A percentile compares a stretch with the other conserved stretches of the same genome.
Conservation (phyloP, 495 filamentous ascomycete species). For the Talaromyces trachyspermus region DNA sequence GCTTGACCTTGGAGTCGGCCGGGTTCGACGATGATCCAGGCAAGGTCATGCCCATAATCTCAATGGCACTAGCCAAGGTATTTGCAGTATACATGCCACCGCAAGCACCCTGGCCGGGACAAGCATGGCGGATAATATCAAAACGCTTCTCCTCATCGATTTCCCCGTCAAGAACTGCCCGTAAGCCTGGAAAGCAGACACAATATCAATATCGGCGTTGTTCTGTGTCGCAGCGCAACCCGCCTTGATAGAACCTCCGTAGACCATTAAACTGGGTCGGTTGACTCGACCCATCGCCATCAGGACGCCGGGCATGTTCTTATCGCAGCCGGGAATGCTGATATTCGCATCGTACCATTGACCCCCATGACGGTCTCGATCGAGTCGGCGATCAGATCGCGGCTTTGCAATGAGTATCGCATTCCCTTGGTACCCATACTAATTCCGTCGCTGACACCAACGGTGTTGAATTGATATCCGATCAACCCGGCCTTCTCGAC, state of each 20-base stretch:
- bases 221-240: slow-evolving; percentile 66
- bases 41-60: slow-evolving; percentile 91
- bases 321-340: slow-evolving; percentile 97
- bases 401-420: slow-evolving; percentile 88
- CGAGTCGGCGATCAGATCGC: slow-evolving; percentile 93
- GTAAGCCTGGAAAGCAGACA: slow-evolving; percentile 97
- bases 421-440: slow-evolving; percentile 63
- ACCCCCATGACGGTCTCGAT: slow-evolving; percentile 98
- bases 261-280: slow-evolving; percentile 91
- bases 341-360: slow-evolving; percentile 99
- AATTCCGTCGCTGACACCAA: slow-evolving; percentile 73
- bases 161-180: slow-evolving; percentile 89
- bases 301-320: slow-evolving; percentile 98
- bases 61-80: slow-evolving; percentile 97
- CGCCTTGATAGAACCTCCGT: slow-evolving; percentile 90
- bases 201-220: slow-evolving; percentile 81
- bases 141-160: slow-evolving; percentile 86
- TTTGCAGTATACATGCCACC: slow-evolving; percentile 99
- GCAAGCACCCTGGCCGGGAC: slow-evolving; percentile 87
- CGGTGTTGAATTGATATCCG: slow-evolving; percentile 93
- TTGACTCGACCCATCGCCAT: slow-evolving; percentile 98
- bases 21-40: slow-evolving; percentile 91
- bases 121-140: slow-evolving; percentile 92
- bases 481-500: slow-evolving; percentile 74
- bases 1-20: slow-evolving; percentile 79